Base-by-base conservation (phyloP, 345 rosid genomes). In the Euphorbia tirucalli region DNA sequence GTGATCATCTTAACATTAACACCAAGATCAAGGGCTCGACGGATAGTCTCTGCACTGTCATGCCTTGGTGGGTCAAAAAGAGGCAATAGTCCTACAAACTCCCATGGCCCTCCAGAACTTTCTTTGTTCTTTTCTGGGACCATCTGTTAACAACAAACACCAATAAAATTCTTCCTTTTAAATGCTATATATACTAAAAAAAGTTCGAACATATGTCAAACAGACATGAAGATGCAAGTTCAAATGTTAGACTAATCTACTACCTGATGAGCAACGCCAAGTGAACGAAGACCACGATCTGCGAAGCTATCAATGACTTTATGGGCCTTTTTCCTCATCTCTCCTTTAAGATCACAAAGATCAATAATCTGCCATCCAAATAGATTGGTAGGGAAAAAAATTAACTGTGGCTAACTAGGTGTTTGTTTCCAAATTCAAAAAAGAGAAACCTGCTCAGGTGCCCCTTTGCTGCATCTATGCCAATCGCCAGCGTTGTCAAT, bases 1-100 rank as follows among this genome's bases (percentile, higher is more conserved):
- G 97, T 93, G 65, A 93, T 93, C 98, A 93, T 93, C 86, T 93
- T 93, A 74, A 93, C 98, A 63, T 91, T 93, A 61, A 93, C 98
- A 65, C 97, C 98, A 11, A 93, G 98, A 32, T 89, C 77, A 59
- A 93, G 87, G 75, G 97, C 98, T 72, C 87, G 83, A 52, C 93
- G 89, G 56, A 93, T 93, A 68, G 98, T 93, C 81, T 93, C 98
- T 43, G 97, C 98, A 84, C 97, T 93, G 65, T 93, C 98, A 73
- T 93, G 98, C 83, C 98, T 93, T 61, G 98, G 98, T 7, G 97
- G 99, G 48, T 95, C 97, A 32, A 92, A 92, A 60, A 95, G 93
- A 66, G 97, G 99, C 80, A 95, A 61, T 31, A 92, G 92, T 68
- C 99, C 99, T 10, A 92, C 88, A 74, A 95, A 90, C 72, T 89